Evolutionary conservation across 129 eudicot species (phyloP), one percentile per base, ranked within the genome.

Genomic region (Centrapalus pauciflorus): DNA sequence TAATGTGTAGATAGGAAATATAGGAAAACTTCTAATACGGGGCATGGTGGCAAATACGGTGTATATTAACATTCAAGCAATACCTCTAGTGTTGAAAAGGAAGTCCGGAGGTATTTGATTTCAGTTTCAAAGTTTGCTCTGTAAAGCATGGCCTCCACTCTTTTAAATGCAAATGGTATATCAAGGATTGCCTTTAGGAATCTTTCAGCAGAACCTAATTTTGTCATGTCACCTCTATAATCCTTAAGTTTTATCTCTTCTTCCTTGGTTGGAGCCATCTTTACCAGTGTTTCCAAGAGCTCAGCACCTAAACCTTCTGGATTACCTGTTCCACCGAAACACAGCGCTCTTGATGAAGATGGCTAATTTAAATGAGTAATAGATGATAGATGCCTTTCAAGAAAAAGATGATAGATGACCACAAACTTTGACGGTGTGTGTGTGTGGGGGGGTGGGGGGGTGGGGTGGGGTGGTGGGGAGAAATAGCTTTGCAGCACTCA

Each of bases 241-340:
- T 85, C 91, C 77, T 80, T 80, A 16, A 93, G 96, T 64, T 84
- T 93, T 20, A 88, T 88, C 77, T 88, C 98, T 80, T 93, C 98
- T 79, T 93, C 98, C 70, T 93, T 88, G 69, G 98, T 93, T 77
- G 98, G 98, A 45, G 92, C 98, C 98, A 93, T 88, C 85, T 93
- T 93, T 62, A 86, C 96, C 70, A 93, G 76, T 21, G 98, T 88
- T 80, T 93, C 98, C 79, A 93, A 70, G 54, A 88, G 91, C 76
- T 93, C 96, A 0, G 87, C 85, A 25, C 96, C 96, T 37, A 93
- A 69, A 20, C 95, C 95, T 76, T 88, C 96, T 29, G 91, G 90
- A 69, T 82, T 88, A 45, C 98, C 98, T 93, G 91, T 79, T 76
- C 25, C 73, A 77, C 27, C 48, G 35, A 45, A 57, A 54, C 57